These are phyloP conservation scores for Candida ascalaphidarum DNA, from an alignment of 805 yeast species.

Conservation along the genomic window DNA sequence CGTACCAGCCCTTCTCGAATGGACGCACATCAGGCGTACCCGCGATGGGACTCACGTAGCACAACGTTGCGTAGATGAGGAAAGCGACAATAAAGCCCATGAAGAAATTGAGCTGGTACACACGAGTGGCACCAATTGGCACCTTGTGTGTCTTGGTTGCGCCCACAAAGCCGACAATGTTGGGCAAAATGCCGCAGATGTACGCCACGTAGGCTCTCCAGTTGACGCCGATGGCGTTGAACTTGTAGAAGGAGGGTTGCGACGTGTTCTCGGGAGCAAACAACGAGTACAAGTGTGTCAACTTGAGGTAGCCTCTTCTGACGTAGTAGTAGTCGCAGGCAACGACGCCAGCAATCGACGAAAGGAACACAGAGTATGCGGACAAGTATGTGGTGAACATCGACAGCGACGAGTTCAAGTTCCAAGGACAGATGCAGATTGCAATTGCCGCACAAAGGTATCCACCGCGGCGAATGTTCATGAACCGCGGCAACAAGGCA, in stretches of 20 bases:
- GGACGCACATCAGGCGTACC: conserved; percentile 25
- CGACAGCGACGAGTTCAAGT: conserved; percentile 53
- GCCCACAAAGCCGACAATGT: conserved; percentile 82
- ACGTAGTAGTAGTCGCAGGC: conserved; percentile 56
- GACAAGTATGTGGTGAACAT: conserved; percentile 73
- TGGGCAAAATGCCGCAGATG: conserved; percentile 71
- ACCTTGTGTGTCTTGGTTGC: conserved; percentile 64
- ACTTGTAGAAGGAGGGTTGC: conserved; percentile 42
- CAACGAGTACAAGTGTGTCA: conserved; percentile 57
- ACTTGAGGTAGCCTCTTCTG: conserved; percentile 60
- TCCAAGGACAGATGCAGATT: conserved; percentile 76
- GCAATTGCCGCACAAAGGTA: conserved; percentile 68
- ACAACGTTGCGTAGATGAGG: conserved; percentile 43
- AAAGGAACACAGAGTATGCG: conserved; percentile 76
- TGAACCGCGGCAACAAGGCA: conserved; percentile 52
- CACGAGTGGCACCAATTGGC: conserved; percentile 68
- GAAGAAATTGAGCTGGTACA: conserved; percentile 69
- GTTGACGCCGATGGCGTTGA: conserved; percentile 55
- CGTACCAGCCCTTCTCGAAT: conserved; percentile 53
- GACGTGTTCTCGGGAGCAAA: conserved; percentile 23
- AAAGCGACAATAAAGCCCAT: conserved; percentile 63
- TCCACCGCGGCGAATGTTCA: conserved; percentile 75
- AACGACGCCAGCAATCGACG: conserved; percentile 75
- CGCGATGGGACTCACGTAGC: conserved; percentile 43
- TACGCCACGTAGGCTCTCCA: conserved; percentile 84